Conservation (phyloP, 495 filamentous ascomycete genomes). For the Bacidia gigantensis region DNA sequence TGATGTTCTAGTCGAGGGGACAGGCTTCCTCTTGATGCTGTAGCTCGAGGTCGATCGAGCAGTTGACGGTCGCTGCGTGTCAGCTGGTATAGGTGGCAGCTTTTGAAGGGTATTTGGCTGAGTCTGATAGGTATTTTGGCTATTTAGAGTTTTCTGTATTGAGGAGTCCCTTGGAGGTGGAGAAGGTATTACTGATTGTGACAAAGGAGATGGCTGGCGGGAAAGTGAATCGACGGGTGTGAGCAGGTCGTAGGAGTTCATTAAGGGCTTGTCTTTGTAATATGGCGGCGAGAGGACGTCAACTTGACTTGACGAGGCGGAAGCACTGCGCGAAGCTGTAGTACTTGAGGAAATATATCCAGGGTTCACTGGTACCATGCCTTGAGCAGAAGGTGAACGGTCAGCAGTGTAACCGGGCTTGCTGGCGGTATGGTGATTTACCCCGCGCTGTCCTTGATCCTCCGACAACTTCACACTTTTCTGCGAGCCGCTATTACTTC, state of each 20-base stretch:
- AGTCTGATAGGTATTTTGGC: not conserved
- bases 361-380: constrained; percentile 19
- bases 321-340: constrained; percentile 2
- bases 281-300: constrained; percentile 9
- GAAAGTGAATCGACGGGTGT: constrained; percentile 8
- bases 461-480: constrained; percentile 20
- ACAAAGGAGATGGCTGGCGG: constrained; percentile 13
- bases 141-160: constrained; percentile 4
- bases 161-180: constrained; percentile 4
- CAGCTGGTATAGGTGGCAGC: constrained; percentile 24
- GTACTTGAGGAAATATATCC: constrained; percentile 6
- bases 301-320: constrained; percentile 5
- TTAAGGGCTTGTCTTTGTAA: constrained; percentile 12
- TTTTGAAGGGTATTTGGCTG: constrained; percentile 16
- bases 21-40: constrained; percentile 49
- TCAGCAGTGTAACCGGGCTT: constrained; percentile 20
- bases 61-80: constrained; percentile 21
- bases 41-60: constrained; percentile 23
- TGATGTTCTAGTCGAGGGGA: constrained; percentile 31
- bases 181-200: constrained; percentile 8
- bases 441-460: constrained; percentile 21
- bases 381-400: constrained; percentile 18
- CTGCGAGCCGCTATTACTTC: constrained; percentile 21
- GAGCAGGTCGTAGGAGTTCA: constrained; percentile 12
- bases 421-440: constrained; percentile 22